Percentiles rank a stretch among this genome's conserved stretches.
These are phyloP conservation scores for Aureobasidium sp. DNA, from an alignment of 2,329 filamentous ascomycete species.

Conservation along the genomic window DNA sequence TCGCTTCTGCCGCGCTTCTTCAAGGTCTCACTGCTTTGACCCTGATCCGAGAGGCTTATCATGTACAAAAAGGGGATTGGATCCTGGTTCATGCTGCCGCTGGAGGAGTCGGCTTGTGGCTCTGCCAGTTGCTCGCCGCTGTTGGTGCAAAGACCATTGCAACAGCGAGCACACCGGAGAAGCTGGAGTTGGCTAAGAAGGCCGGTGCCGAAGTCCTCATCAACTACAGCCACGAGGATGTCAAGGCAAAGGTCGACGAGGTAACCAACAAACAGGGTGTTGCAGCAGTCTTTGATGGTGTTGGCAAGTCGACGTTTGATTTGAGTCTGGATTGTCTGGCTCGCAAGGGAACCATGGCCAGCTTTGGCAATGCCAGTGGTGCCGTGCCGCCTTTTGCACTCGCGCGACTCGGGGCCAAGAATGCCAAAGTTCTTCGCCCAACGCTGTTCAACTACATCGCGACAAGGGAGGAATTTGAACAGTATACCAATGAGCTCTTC, in stretches of 20 bases:
- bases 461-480: constrained; percentile 61
- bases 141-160: constrained; percentile 73
- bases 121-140: constrained; percentile 64
- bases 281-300: constrained; percentile 73
- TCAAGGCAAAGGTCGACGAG: constrained; percentile 52
- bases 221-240: constrained; percentile 54
- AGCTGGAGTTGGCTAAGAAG: constrained; percentile 58
- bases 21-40: constrained; percentile 80
- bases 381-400: constrained; percentile 62
- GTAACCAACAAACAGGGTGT: constrained; percentile 66
- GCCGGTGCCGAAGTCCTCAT: constrained; percentile 65
- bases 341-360: constrained; percentile 66
- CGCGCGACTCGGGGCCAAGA: constrained; percentile 59
- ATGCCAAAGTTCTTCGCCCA: constrained; percentile 67
- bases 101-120: constrained; percentile 67
- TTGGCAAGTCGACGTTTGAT: constrained; percentile 80
- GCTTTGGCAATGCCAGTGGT: constrained; percentile 76
- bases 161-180: constrained; percentile 65
- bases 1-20: constrained; percentile 61
- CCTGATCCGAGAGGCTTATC: constrained; percentile 63
- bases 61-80: constrained; percentile 68
- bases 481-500: constrained; percentile 65
- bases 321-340: constrained; percentile 63
- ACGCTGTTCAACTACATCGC: constrained; percentile 61
- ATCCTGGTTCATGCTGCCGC: constrained; percentile 78